These are phyloP conservation scores for Citrus inodora DNA, from an alignment of 345 rosid genomes.

Conservation along the genomic window DNA sequence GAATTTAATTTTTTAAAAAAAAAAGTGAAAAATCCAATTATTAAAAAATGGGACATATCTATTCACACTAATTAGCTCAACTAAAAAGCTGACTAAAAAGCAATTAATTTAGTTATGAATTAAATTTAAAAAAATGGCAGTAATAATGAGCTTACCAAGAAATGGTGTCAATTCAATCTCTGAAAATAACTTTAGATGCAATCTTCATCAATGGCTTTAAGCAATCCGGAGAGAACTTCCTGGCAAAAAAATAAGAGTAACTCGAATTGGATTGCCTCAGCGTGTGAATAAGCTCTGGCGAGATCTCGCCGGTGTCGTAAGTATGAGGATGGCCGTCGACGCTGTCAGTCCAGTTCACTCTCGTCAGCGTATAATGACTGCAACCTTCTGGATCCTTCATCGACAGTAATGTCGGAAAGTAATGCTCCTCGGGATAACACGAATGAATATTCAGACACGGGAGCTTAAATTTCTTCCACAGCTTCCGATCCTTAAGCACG, in stretches of 20 bases:
- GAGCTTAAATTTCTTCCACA: conserved; percentile 75
- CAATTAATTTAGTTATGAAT: neutral
- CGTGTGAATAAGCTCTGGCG: conserved; percentile 39
- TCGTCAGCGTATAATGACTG: conserved; percentile 59
- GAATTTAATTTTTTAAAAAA: neutral
- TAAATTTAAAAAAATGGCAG: neutral
- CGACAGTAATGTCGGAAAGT: conserved; percentile 77
- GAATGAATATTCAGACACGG: conserved; percentile 54
- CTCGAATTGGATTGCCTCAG: conserved; percentile 52
- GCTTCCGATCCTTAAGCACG: conserved; percentile 51
- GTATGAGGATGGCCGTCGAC: conserved; percentile 70
- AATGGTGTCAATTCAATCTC: conserved; percentile 34
- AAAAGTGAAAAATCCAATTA: neutral
- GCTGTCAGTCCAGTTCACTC: conserved; percentile 82
- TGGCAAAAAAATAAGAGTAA: conserved; percentile 59
- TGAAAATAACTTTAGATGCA: conserved; percentile 57
- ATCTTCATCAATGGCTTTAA: conserved; percentile 64
- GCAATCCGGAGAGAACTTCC: conserved; percentile 74
- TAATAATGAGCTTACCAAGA: conserved; percentile 26
- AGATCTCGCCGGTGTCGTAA: conserved; percentile 46
- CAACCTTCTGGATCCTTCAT: conserved; percentile 68
- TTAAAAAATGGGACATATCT: neutral
- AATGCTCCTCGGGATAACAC: conserved; percentile 90
- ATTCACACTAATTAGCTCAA: neutral
- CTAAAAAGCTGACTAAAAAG: neutral